Base-by-base conservation (phyloP, 495 filamentous ascomycete species). In the Sabuloglossum arenarium region DNA sequence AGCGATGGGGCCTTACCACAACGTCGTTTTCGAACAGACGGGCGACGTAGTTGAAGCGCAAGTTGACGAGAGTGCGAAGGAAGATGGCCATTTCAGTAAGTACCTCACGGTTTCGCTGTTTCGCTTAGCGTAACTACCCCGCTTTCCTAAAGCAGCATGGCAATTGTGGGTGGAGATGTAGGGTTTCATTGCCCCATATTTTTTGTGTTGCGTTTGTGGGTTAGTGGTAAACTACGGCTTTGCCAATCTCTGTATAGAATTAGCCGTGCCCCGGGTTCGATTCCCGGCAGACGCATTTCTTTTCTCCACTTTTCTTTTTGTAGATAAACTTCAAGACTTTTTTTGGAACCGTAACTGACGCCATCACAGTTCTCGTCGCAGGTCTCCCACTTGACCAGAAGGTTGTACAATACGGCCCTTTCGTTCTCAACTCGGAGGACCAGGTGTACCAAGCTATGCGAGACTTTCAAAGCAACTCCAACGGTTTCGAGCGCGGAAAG, bases 361-460 rank as follows among this genome's bases (percentile, higher is more conserved):
- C 6, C 34, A 5, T 37, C 21, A 19, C 58, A 72, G 70, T 97
- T 4, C 71, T 97, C 39, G 73, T 95, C 34, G 86, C 89, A 0
- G 90, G 90, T 1, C 77, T 86, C 62, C 85, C 88, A 16, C 74
- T 96, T 14, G 82, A 96, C 64, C 90, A 98, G 68, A 81, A 85
- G 54, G 82, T 98, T 23, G 85, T 96, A 27, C 90, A 98, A 75
- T 95, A 98, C 66, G 90, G 90, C 0, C 90, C 90, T 1, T 98
- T 98, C 66, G 91, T 98, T 14, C 63, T 94, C 58, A 94, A 74
- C 34, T 77, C 75, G 11, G 74, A 87, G 62, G 87, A 94, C 61
- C 79, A 91, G 65, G 87, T 98, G 39, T 84, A 88, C 60, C 79
- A 96, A 71, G 87, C 91, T 2, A 81, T 98, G 76, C 69, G 80